Evolutionary conservation across 2,329 filamentous ascomycete genomes (phyloP).

Genomic region (Juglanconis sp.): DNA sequence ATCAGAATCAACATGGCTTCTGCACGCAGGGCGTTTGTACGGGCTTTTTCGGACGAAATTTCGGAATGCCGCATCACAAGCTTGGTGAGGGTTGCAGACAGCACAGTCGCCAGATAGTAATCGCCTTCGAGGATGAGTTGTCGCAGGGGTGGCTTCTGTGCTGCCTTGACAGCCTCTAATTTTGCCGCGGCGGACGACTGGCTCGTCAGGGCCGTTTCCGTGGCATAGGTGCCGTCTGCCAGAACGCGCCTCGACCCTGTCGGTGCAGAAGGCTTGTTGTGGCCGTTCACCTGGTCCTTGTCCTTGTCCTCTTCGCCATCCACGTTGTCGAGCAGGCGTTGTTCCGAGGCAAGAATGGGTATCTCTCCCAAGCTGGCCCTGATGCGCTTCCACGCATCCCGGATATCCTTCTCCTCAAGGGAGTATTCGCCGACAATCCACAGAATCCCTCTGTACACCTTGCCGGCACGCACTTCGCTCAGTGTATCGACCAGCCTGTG

Average conservation of each 20-base stretch:
- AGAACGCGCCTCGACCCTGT: conserved; percentile 87
- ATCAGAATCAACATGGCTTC: conserved; percentile 99
- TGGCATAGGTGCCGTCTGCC: conserved; percentile 95
- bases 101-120: conserved; percentile 90
- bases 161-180: conserved; percentile 93
- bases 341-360: conserved; percentile 91
- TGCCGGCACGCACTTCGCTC: conserved; percentile 89
- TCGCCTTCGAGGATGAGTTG: conserved; percentile 96
- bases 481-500: conserved; percentile 85
- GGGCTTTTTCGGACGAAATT: conserved; percentile 78
- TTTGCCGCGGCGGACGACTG: conserved; percentile 86
- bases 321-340: conserved; percentile 82
- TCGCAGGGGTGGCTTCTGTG: conserved; percentile 90
- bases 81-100: conserved; percentile 95
- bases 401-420: conserved; percentile 86
- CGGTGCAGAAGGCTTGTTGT: conserved; percentile 70
- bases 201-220: conserved; percentile 92
- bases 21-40: conserved; percentile 89
- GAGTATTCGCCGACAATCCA: conserved; percentile 99
- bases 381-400: conserved; percentile 95
- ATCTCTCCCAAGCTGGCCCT: conserved; percentile 93
- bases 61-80: conserved; percentile 96
- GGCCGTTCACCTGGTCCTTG: conserved; percentile 70
- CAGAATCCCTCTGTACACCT: conserved; percentile 92
- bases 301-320: conserved; percentile 63